Evolutionary conservation across 176 grass and related monocot genomes (phyloP), one percentile per base, ranked within the genome.

Genomic region (Triticum urartu): DNA sequence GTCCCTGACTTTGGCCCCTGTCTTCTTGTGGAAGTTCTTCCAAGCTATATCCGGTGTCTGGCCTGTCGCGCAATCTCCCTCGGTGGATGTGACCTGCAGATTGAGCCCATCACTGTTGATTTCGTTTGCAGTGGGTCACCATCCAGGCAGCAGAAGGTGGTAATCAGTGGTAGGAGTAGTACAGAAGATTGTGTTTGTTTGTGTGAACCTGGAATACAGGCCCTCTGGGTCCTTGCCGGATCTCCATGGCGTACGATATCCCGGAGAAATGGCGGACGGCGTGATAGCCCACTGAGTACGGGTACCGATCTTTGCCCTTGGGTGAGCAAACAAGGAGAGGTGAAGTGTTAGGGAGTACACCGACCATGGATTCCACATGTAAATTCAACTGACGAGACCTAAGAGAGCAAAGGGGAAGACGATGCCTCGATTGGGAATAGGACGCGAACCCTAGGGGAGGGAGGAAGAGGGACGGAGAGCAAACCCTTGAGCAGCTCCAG

Each of bases 401-500:
- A 9, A 76, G 9, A 20, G 26, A 43, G 40, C 26, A 43, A 43
- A 80, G 35, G 39, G 65, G 78, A 28, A 12, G 62, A 25, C 15
- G 61, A 48, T n/a, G 76, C 32, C 15, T 54, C 24, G 25, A 60
- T 75, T 22, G 35, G 87, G 83, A 71, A 11, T 17, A 43, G 71
- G 32, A 48, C 12, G 68, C 71, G 26, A 77, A 58, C 28, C 64
- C 82, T 66, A 54, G 50, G 50, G 0, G 59, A 5, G 26, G 4
- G 59, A 5, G 26, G 1, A 5, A 65, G 39, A 56, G 22, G 43
- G 26, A 9, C 14, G 69, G 45, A 81, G n/a, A 10, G 67, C 48
- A n/a, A 72, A 98, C 95, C 95, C 91, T 90, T 40, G 95, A 95
- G 79, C 84, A 94, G 84, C 93, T 98, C 93, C 95, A 98, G 90